Percentiles rank a stretch among this genome's conserved stretches.
These are phyloP conservation scores for Pythium phragmitis DNA, from an alignment of 352 stramenopile species.

Conservation along the genomic window DNA sequence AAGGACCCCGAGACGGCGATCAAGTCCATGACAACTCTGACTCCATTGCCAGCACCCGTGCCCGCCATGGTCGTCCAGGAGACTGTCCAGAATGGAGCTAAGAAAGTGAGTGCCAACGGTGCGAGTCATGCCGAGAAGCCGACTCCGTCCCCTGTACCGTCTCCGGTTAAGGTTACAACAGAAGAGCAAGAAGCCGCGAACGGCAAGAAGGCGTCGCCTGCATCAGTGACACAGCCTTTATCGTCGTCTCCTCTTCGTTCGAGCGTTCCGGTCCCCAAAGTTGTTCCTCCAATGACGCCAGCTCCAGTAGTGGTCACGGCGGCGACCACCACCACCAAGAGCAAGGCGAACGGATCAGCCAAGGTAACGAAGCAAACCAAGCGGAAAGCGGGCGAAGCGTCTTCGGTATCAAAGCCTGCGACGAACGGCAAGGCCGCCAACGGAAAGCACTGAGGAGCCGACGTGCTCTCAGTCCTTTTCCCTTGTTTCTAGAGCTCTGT, in stretches of 20 bases:
- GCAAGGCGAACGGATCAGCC: not conserved
- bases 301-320: not conserved
- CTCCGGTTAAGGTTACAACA: not conserved
- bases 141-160: not conserved
- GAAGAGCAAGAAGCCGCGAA: not conserved
- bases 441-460: constrained; percentile 1
- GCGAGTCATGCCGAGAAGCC: constrained; percentile 1
- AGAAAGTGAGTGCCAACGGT: not conserved
- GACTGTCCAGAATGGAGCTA: constrained; percentile 1
- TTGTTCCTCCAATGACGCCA: not conserved
- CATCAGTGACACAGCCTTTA: not conserved
- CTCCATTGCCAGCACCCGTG: not conserved
- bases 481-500: constrained; percentile 8
- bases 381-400: constrained; percentile 1
- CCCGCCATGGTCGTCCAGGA: not conserved
- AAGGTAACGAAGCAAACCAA: constrained; percentile 1
- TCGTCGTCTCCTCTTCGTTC: not conserved
- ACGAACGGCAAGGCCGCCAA: constrained; percentile 12
- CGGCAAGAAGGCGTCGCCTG: not conserved
- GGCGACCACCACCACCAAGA: not conserved
- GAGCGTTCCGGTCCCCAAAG: not conserved
- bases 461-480: not conserved
- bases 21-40: constrained; percentile 11
- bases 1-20: constrained; percentile 27
- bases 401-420: not conserved